Evolutionary conservation across 2,329 filamentous ascomycete species (phyloP), one percentile per base, ranked within the genome.

Genomic region (Lecanicillium sp.): DNA sequence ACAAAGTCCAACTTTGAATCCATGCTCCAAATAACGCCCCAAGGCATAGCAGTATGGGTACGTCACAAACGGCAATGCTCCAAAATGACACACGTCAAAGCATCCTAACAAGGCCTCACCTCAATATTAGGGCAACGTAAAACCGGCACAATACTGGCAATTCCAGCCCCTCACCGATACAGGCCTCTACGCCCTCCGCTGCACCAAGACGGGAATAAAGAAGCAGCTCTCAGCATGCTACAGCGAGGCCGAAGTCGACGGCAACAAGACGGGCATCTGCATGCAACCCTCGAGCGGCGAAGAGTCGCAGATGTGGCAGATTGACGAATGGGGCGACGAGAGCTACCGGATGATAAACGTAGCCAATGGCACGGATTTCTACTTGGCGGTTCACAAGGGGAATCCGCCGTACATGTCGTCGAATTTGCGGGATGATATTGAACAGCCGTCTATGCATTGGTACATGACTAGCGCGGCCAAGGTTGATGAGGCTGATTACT

Each of bases 401-500:
- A 52, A 51, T 15, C 51, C 56, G 3, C 49, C 50, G 3, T 60
- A 54, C 20, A 55, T 61, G 55, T 55, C 48, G 35, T 46, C 45
- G 6, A 45, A 54, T n/a, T n/a, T n/a, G 3, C 44, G 50, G 9
- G 45, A 51, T 19, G 46, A 44, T 1, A 37, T 46, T 1, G 45
- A 46, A 3, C 54, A 59, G 35, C 45, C 46, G 1, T 55, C 56
- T 1, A 58, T 60, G 28, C 56, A 54, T 9, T 62, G 58, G 58
- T 43, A 60, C 30, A 50, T 60, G 48, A 54, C 51, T 4, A 59
- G 56, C 13, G 50, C 48, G 1, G 47, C 45, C 2, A 25, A 49
- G 1, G 51, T 62, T 0, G 40, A 62, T 20, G 54, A 61, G 12
- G 50, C 50, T 1, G 55, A 51, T 3, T 62, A 53, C 31, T 60